Conservation (phyloP, 495 filamentous ascomycete genomes). For the Trichodelitschia bisporula region DNA sequence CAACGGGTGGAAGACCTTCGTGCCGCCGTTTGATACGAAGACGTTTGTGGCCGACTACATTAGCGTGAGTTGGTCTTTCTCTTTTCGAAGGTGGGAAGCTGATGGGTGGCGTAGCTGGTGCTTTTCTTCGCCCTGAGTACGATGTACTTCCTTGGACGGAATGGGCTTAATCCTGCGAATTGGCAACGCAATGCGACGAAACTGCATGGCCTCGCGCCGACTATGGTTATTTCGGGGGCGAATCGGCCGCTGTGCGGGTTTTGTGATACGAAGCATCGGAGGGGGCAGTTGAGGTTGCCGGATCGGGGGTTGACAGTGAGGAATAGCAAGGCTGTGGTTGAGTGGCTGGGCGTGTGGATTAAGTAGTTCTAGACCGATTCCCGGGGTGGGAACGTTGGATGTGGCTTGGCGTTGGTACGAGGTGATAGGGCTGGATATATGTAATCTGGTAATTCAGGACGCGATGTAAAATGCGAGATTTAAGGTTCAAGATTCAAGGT, state of each 20-base stretch:
- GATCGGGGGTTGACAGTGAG: neutral
- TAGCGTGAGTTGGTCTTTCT: neutral
- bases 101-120: neutral
- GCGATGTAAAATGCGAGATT: no score
- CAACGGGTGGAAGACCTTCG: conserved; percentile 4
- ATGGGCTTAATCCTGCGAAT: neutral
- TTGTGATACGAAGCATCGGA: neutral
- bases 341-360: conserved; percentile 1
- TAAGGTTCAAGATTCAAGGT: no score
- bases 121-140: neutral
- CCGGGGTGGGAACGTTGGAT: no score
- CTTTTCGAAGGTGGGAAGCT: neutral
- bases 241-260: neutral
- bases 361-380: no score
- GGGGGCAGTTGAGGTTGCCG: neutral
- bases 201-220: neutral
- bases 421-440: no score
- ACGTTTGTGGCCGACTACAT: conserved; percentile 3
- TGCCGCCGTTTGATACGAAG: conserved; percentile 1
- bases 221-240: neutral
- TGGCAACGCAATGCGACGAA: neutral
- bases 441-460: no score
- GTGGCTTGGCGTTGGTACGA: no score
- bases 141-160: neutral
- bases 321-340: neutral